Conservation (phyloP, 1,284 basidiomycete genomes). For the Rhodotorula sp. region DNA sequence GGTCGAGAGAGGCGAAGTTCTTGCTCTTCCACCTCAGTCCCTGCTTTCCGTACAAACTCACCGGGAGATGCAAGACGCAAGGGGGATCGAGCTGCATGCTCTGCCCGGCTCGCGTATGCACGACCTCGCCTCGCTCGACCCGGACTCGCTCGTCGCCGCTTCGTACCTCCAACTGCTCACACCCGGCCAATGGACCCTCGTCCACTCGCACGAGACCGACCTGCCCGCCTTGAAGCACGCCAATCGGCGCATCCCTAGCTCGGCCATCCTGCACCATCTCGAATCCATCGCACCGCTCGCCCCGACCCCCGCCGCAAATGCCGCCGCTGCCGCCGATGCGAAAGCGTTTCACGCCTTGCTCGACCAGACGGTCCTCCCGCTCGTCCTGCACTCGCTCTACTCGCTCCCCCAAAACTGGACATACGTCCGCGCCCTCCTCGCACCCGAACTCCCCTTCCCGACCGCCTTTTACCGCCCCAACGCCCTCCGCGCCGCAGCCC, state of each 20-base stretch:
- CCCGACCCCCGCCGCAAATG: too few relatives aligned
- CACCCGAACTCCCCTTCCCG: slow-evolving; percentile 27
- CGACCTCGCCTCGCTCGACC: slow-evolving; percentile 35
- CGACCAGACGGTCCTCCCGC: slow-evolving; percentile 33
- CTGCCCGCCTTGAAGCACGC: slow-evolving; percentile 27
- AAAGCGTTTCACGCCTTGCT: slow-evolving; percentile 34
- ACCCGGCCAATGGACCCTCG: slow-evolving; percentile 32
- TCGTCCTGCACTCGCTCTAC: slow-evolving; percentile 40
- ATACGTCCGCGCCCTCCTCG: slow-evolving; percentile 28
- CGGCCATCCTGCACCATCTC: slow-evolving; percentile 31
- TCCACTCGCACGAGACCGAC: slow-evolving; percentile 15
- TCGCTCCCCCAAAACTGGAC: slow-evolving; percentile 38
- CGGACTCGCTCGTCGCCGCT: slow-evolving; percentile 33
- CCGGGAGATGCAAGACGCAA: neutral
- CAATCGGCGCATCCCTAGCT: slow-evolving; percentile 10
- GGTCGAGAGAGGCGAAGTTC: too few relatives aligned
- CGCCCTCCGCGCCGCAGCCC: slow-evolving; percentile 28
- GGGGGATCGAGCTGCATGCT: slow-evolving; percentile 20
- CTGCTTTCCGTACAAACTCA: neutral
- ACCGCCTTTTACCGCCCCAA: slow-evolving; percentile 27
- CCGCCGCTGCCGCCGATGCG: slow-evolving; percentile 2
- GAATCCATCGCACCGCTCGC: neutral
- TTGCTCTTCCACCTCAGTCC: neutral
- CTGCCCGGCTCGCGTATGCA: slow-evolving; percentile 23
- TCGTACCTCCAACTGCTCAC: slow-evolving; percentile 37